Conservation (phyloP, 306 rosid species). For the Adenanthera pavonina region DNA sequence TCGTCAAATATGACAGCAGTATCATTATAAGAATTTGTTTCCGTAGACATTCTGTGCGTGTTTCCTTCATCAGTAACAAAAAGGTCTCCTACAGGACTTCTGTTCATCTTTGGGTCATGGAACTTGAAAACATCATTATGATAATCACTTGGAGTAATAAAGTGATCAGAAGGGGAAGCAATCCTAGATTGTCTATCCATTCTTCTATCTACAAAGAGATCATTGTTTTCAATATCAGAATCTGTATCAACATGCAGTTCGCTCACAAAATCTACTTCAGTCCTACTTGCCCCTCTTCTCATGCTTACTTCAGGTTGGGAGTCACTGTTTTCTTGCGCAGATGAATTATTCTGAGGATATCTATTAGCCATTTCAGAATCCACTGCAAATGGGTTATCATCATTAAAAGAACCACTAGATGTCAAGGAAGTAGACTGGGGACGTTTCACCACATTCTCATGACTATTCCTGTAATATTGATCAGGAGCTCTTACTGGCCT, state of each 20-base stretch:
- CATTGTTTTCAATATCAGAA: conserved; percentile 51
- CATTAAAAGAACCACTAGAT: conserved; percentile 40
- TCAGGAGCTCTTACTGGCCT: conserved; percentile 40
- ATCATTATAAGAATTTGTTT: conserved; percentile 46
- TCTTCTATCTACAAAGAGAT: conserved; percentile 51
- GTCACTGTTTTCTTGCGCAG: conserved; percentile 50
- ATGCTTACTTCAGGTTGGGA: conserved; percentile 38
- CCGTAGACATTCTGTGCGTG: conserved; percentile 35
- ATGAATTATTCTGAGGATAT: conserved; percentile 49
- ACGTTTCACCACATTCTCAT: conserved; percentile 42
- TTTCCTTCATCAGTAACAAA: conserved; percentile 55
- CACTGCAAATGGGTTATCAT: conserved; percentile 41
- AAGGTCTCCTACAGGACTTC: conserved; percentile 42
- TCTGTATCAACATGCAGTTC: conserved; percentile 41
- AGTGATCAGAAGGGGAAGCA: conserved; percentile 50
- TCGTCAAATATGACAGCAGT: conserved; percentile 67
- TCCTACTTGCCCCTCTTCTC: conserved; percentile 51
- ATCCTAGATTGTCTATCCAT: conserved; percentile 48
- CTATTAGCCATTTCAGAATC: conserved; percentile 46
- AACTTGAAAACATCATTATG: conserved; percentile 46
- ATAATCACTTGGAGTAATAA: conserved; percentile 47
- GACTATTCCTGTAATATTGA: conserved; percentile 42
- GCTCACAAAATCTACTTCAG: conserved; percentile 46
- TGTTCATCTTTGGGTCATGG: conserved; percentile 32
- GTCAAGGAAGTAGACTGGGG: conserved; percentile 47